Conservation (phyloP, 805 yeast genomes). For the Priceomyces medius region DNA sequence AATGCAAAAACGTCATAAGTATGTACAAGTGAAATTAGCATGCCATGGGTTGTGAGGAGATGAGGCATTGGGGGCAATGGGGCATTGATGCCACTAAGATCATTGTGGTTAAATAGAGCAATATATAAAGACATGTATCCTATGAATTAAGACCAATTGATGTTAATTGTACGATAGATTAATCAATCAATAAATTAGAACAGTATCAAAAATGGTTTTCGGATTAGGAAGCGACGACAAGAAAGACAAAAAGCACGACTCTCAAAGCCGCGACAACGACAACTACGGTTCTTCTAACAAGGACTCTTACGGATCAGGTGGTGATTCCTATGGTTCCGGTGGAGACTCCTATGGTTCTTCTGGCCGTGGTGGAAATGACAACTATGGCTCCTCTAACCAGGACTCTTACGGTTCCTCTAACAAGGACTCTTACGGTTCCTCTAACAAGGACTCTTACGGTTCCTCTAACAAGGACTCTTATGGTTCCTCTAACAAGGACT, state of each 20-base stretch:
- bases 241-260: conserved; percentile 12
- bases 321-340: conserved; percentile 18
- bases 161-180: not conserved
- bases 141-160: not conserved
- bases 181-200: not conserved
- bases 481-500: conserved; percentile 17
- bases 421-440: conserved; percentile 23
- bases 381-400: conserved; percentile 15
- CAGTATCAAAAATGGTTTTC: conserved; percentile 26
- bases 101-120: too few species aligned
- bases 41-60: not conserved
- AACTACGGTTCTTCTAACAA: conserved; percentile 21
- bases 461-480: conserved; percentile 14
- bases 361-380: conserved; percentile 14
- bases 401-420: conserved; percentile 20
- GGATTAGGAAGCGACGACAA: conserved; percentile 31
- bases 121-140: not conserved
- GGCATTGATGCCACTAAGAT: not conserved
- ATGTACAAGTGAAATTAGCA: not conserved
- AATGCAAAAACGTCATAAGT: conserved; percentile 2
- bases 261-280: conserved; percentile 10
- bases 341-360: conserved; percentile 21
- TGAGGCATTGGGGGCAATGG: not conserved
- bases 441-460: conserved; percentile 7
- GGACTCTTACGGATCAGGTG: conserved; percentile 12